These are phyloP conservation scores for Yamadazyma conglobata DNA, from an alignment of 1,139 yeast genomes.

Conservation along the genomic window DNA sequence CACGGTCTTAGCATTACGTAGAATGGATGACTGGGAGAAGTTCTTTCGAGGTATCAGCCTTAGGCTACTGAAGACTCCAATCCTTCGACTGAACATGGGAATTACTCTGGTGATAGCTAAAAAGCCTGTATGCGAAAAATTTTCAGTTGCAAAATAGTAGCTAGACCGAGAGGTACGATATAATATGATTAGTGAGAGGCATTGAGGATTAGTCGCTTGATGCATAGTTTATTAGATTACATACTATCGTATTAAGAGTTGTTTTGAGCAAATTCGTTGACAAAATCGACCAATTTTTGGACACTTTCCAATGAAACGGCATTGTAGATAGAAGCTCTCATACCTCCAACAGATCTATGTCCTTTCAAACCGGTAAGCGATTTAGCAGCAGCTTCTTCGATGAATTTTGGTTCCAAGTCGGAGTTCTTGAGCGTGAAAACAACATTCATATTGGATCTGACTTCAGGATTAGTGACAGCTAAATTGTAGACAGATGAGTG, in stretches of 20 bases:
- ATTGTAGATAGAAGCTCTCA: conserved; percentile 89
- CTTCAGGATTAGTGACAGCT: conserved; percentile 56
- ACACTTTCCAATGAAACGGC: conserved; percentile 73
- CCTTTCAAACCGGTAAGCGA: conserved; percentile 81
- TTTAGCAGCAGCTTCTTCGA: conserved; percentile 51
- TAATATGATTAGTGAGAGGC: no score
- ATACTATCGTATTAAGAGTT: conserved; percentile 1
- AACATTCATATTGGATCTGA: conserved; percentile 87
- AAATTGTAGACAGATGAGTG: conserved; percentile 61
- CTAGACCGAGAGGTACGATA: no score
- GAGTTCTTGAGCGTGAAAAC: conserved; percentile 72
- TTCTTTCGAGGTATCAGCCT: no score
- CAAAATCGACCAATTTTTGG: conserved; percentile 53
- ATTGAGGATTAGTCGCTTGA: no score
- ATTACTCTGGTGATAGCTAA: background rate
- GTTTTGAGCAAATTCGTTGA: conserved; percentile 59
- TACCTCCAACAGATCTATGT: conserved; percentile 96
- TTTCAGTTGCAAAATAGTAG: conserved; percentile 4
- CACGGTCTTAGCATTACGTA: conserved; percentile 1
- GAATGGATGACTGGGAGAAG: background rate
- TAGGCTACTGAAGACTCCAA: background rate
- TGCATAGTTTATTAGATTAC: background rate
- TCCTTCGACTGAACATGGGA: conserved; percentile 4
- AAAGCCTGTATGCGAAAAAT: conserved; percentile 5
- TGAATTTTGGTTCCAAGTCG: conserved; percentile 63